Percentiles rank a stretch among this genome's conserved stretches.
Conservation (phyloP, 495 filamentous ascomycete genomes). For the Xylaria acuta region DNA sequence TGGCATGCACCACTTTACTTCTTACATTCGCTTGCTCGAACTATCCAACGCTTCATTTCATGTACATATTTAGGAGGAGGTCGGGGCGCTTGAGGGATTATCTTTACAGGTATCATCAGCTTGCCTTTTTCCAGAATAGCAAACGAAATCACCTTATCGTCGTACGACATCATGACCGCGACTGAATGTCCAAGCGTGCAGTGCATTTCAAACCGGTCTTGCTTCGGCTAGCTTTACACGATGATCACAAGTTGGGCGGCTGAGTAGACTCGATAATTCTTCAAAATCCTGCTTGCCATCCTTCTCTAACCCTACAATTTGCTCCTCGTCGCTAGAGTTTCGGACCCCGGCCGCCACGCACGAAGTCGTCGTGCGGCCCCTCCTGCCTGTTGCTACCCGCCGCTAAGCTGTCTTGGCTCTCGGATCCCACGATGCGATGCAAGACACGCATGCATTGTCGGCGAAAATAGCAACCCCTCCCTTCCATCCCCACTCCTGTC, state of each 20-base stretch:
- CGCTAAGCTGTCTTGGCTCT: constrained; percentile 19
- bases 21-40: constrained; percentile 27
- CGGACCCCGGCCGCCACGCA: not conserved
- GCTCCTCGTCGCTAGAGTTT: not conserved
- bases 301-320: constrained; percentile 1
- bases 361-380: constrained; percentile 9
- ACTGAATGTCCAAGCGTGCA: constrained; percentile 4
- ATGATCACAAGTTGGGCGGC: not conserved
- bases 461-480: constrained; percentile 3
- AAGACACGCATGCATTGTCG: constrained; percentile 25
- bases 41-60: constrained; percentile 4
- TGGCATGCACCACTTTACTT: constrained; percentile 11
- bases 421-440: constrained; percentile 26
- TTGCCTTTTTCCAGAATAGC: not conserved
- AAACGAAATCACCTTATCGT: constrained; percentile 2
- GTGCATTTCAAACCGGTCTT: not conserved
- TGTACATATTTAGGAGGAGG: constrained; percentile 11
- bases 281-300: not conserved
- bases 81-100: not conserved
- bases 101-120: not conserved
- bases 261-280: not conserved
- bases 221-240: not conserved
- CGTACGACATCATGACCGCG: constrained; percentile 10
- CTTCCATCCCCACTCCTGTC: not conserved
- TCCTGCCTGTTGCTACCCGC: constrained; percentile 23